Base-by-base conservation (phyloP, 371 early-diverging fungal species). In the Mucor circinelloides region DNA sequence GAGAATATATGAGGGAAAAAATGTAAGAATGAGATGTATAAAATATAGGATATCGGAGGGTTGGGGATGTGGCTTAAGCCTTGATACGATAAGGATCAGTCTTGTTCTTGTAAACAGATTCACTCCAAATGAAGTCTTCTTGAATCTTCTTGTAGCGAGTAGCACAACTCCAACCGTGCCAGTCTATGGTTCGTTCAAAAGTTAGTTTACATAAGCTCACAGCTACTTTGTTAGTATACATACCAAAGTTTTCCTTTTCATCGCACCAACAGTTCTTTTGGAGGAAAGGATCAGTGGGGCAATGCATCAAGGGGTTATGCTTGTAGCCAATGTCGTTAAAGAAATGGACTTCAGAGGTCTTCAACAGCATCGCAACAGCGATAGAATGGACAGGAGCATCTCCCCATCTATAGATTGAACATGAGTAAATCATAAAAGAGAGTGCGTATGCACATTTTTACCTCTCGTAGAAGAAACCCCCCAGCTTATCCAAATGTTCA, bases 401-500 rank as follows among this genome's bases (percentile, higher is more conserved):
- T 15, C 75, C 73, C 75, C 73, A 77, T 64, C 71, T 72, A 58
- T 19, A 21, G 9, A 0, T 28, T 34, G n/a, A n/a, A 6, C n/a
- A 15, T 2, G 8, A 36, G 32, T 12, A 6, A 10, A 9, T 7
- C 10, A 19, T 8, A 5, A 50, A 23, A 50, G 3, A 25, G 10
- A 50, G 10, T 23, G 3, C 8, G 8, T 4, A 30, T 19, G 7
- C 23, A 27, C 17, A 8, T 17, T 23, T n/a, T 52, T 72, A 82
- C 84, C 94, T 83, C 73, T 98, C 99, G 73, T 97, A 97, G 73
- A 91, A 98, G 76, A 99, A 99, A 6, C 92, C 96, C 3, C 95
- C 95, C 6, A 83, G 64, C 36, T 74, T 60, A 77, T 98, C 98
- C 36, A 98, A 78, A 63, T 84, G 84, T 12, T 93, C 80, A 71